Percentiles rank a stretch among this genome's conserved stretches.
Conservation (phyloP, 768 basidiomycete genomes). For the Auriscalpium microsporum region DNA sequence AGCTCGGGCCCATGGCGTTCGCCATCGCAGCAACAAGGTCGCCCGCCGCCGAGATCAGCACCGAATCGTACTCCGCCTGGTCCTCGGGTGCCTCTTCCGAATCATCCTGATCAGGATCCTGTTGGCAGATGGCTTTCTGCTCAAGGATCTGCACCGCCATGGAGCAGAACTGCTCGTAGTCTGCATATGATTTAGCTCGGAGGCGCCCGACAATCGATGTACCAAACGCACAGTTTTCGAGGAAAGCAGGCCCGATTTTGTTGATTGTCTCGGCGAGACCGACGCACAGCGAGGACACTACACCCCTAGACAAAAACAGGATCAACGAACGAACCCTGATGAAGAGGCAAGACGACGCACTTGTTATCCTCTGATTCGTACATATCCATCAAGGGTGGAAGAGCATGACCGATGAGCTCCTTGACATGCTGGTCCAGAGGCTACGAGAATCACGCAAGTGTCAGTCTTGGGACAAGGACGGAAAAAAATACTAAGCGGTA, state of each 20-base stretch:
- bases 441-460: constrained; percentile 1
- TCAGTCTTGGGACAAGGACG: too few species aligned
- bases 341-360: constrained; percentile 39
- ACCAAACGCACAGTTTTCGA: constrained; percentile 58
- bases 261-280: constrained; percentile 88
- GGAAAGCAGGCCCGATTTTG: constrained; percentile 81
- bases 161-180: constrained; percentile 68
- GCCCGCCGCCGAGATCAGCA: constrained; percentile 87
- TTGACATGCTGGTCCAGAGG: constrained; percentile 63
- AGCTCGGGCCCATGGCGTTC: constrained; percentile 76
- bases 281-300: constrained; percentile 81
- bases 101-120: constrained; percentile 90
- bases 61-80: constrained; percentile 93
- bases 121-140: constrained; percentile 93
- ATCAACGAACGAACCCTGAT: too few species aligned
- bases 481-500: constrained; percentile 3
- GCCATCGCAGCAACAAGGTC: constrained; percentile 91
- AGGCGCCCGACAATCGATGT: constrained; percentile 3
- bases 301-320: constrained; percentile 44
- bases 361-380: constrained; percentile 96
- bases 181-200: constrained; percentile 25
- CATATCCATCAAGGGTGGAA: constrained; percentile 76
- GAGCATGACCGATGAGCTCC: constrained; percentile 67
- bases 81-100: constrained; percentile 79
- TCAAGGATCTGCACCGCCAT: constrained; percentile 83